These are phyloP conservation scores for Choiromyces venosus DNA, from an alignment of 495 filamentous ascomycete genomes.

Conservation along the genomic window DNA sequence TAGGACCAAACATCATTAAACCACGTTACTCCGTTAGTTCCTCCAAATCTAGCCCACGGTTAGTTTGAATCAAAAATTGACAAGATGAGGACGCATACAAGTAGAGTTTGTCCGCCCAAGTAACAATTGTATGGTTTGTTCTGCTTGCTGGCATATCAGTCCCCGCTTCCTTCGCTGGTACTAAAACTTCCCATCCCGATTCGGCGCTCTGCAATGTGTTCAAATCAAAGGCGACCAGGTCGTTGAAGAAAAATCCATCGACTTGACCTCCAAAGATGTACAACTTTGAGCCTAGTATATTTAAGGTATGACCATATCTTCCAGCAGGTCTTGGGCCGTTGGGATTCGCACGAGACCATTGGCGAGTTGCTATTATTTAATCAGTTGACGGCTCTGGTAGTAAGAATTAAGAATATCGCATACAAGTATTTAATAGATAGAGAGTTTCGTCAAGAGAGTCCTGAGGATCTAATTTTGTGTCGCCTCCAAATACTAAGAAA, in stretches of 20 bases:
- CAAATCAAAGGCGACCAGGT: conserved; percentile 92
- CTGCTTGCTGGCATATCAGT: conserved; percentile 78
- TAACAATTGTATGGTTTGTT: conserved; percentile 91
- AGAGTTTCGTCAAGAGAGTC: conserved; percentile 91
- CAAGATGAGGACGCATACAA: conserved; percentile 57
- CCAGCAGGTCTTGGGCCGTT: conserved; percentile 76
- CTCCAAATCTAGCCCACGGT: conserved; percentile 67
- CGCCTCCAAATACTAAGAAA: conserved; percentile 74
- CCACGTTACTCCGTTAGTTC: conserved; percentile 89
- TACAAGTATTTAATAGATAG: conserved; percentile 97
- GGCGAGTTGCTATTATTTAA: conserved; percentile 68
- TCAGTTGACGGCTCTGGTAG: not conserved
- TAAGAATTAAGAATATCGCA: conserved; percentile 41
- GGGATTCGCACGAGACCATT: conserved; percentile 92
- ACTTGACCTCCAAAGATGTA: conserved; percentile 98
- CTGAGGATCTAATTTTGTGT: conserved; percentile 90
- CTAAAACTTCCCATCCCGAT: conserved; percentile 89
- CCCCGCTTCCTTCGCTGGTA: conserved; percentile 63
- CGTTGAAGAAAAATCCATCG: conserved; percentile 96
- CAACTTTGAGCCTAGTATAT: conserved; percentile 91
- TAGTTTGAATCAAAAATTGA: conserved; percentile 25
- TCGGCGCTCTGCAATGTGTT: conserved; percentile 82
- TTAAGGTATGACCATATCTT: conserved; percentile 92
- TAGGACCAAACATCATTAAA: conserved; percentile 99
- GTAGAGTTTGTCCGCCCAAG: conserved; percentile 88